phyloP scores from a whole-genome alignment of 2,329 filamentous ascomycete genomes.

The Penicillium decumbens region DNA sequence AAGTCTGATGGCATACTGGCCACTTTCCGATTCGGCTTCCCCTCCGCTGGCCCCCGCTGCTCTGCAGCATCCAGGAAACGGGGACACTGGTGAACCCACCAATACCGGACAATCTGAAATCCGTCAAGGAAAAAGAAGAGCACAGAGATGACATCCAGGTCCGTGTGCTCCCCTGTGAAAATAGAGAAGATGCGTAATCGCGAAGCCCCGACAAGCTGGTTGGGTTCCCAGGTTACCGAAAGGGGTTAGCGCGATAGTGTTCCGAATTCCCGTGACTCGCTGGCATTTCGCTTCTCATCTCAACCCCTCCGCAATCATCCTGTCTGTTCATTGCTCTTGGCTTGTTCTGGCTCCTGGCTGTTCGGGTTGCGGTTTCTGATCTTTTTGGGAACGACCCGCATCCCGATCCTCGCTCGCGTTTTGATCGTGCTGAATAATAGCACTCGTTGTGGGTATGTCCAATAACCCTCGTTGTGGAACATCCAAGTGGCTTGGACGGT shows the following conservation, averaged over 20 bases:
- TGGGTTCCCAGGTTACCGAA: conserved; percentile 22
- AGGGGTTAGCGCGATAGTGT: conserved; percentile 16
- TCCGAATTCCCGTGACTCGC: conserved; percentile 27
- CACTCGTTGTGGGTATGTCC: conserved; percentile 23
- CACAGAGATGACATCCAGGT: background rate
- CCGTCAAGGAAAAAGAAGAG: background rate
- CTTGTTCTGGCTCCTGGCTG: conserved; percentile 6
- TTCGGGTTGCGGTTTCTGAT: background rate
- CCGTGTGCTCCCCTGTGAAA: background rate
- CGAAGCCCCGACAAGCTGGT: conserved; percentile 3
- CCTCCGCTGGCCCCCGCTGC: background rate
- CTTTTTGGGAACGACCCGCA: background rate
- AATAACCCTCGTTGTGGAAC: conserved; percentile 20
- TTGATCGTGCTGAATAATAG: conserved; percentile 13
- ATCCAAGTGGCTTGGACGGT: conserved; percentile 11
- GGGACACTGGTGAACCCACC: background rate
- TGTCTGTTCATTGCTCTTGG: conserved; percentile 8
- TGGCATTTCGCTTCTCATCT: conserved; percentile 25
- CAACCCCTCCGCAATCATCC: conserved; percentile 21
- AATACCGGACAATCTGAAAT: background rate
- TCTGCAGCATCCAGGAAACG: background rate
- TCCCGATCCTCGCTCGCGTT: background rate
- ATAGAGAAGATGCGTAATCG: conserved; percentile 7
- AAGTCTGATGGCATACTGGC: background rate
- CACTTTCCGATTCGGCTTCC: background rate